These are phyloP conservation scores for Rhodotorula sp. DNA, from an alignment of 1,284 basidiomycete species.

Conservation along the genomic window DNA sequence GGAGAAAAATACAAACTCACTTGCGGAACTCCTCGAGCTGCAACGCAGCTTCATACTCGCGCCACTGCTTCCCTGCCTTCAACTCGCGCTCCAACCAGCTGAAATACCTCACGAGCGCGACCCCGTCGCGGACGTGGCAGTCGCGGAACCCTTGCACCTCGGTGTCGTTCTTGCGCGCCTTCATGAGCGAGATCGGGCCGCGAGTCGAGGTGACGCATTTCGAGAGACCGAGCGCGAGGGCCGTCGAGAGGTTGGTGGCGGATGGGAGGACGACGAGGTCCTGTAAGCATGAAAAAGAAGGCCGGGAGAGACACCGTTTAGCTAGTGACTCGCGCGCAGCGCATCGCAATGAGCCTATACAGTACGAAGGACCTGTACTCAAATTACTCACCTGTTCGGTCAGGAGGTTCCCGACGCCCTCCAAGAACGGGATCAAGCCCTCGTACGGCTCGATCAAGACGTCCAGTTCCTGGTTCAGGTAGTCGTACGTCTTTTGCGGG, in stretches of 20 bases:
- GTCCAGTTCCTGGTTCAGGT: constrained; percentile 58
- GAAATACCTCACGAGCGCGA: constrained; percentile 78
- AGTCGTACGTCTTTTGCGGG: constrained; percentile 58
- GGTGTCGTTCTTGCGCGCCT: constrained; percentile 51
- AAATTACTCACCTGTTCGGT: constrained; percentile 27
- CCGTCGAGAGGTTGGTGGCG: constrained; percentile 70
- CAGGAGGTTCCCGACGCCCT: constrained; percentile 54
- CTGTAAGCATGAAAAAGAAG: not conserved
- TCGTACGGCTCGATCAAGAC: constrained; percentile 73
- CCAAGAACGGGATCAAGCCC: constrained; percentile 63
- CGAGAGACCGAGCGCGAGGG: constrained; percentile 72
- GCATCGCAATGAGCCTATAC: not conserved
- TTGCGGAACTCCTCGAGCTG: constrained; percentile 75
- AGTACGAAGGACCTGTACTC: not conserved
- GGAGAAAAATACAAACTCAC: constrained; percentile 54
- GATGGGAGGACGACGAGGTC: constrained; percentile 54
- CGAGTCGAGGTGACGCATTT: constrained; percentile 62
- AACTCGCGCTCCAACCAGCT: constrained; percentile 90
- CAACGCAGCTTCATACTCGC: constrained; percentile 78
- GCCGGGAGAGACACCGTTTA: too few relatives aligned
- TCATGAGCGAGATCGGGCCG: constrained; percentile 68
- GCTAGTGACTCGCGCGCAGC: not conserved
- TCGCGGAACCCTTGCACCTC: constrained; percentile 90
- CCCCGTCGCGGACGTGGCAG: constrained; percentile 85
- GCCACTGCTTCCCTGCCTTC: constrained; percentile 62